Conservation (phyloP, 208 protist species). For the Leptomonas seymouri region DNA sequence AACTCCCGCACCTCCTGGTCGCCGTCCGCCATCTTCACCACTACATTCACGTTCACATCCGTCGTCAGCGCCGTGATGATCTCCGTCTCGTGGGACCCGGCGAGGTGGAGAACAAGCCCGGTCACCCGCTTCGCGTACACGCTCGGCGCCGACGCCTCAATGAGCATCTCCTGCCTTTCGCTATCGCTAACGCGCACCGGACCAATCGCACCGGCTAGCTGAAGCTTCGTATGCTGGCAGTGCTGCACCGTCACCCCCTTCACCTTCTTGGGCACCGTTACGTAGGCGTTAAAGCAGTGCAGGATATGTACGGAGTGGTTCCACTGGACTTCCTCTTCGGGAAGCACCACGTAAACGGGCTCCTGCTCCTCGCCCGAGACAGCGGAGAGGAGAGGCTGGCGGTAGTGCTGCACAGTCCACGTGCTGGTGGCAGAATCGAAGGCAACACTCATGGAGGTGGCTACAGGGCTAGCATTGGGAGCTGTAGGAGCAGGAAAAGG, state of each 20-base stretch:
- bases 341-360: conserved; percentile 17
- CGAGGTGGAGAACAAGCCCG: conserved; percentile 20
- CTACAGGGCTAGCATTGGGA: background rate
- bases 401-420: conserved; percentile 22
- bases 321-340: conserved; percentile 9
- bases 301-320: conserved; percentile 34
- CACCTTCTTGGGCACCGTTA: conserved; percentile 33
- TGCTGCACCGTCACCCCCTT: conserved; percentile 34
- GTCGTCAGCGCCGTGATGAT: conserved; percentile 35
- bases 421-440: conserved; percentile 19
- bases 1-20: conserved; percentile 34
- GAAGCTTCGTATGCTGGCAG: conserved; percentile 30
- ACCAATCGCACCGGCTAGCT: conserved; percentile 26
- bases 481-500: background rate
- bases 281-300: conserved; percentile 34
- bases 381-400: conserved; percentile 16
- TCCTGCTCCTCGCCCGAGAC: conserved; percentile 20
- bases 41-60: conserved; percentile 36
- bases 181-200: conserved; percentile 33
- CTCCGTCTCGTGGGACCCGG: conserved; percentile 14
- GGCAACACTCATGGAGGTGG: background rate
- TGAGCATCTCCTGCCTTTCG: conserved; percentile 32
- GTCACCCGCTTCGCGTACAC: conserved; percentile 30
- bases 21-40: conserved; percentile 28
- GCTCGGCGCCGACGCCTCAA: conserved; percentile 29